Evolutionary conservation across 257 asterid species (phyloP).

Genomic region (Paulownia fortunei): DNA sequence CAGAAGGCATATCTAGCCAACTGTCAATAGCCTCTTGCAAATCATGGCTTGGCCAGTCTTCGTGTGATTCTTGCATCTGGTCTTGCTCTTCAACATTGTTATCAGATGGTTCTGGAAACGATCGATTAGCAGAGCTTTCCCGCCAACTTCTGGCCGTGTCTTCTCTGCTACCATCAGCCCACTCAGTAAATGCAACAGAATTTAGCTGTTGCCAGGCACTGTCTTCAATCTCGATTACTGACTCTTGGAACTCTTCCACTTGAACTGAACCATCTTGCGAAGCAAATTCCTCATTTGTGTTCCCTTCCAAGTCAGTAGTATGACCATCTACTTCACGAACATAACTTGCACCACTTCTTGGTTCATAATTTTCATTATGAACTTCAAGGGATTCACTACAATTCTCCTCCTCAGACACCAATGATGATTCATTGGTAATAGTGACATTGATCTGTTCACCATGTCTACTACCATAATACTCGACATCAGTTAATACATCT

Average conservation of each 20-base stretch:
- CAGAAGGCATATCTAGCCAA: constrained; percentile 72
- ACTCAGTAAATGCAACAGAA: constrained; percentile 36
- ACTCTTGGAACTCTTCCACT: constrained; percentile 48
- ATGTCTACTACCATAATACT: constrained; percentile 19
- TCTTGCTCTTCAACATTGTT: constrained; percentile 47
- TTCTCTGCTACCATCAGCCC: constrained; percentile 41
- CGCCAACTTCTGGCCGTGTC: constrained; percentile 35
- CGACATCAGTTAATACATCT: constrained; percentile 17
- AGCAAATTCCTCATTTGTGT: constrained; percentile 42
- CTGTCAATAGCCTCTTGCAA: constrained; percentile 68
- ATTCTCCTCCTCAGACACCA: constrained; percentile 35
- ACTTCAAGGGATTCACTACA: constrained; percentile 36
- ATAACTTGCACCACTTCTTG: constrained; percentile 34
- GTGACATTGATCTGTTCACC: constrained; percentile 29
- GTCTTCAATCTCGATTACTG: constrained; percentile 44
- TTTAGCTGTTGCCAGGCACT: constrained; percentile 40
- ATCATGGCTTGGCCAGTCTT: constrained; percentile 61
- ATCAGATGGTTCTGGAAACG: constrained; percentile 42
- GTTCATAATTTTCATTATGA: constrained; percentile 39
- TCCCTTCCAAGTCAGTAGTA: constrained; percentile 33
- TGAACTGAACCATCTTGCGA: constrained; percentile 49
- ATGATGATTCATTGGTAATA: constrained; percentile 30
- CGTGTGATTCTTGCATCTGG: constrained; percentile 53
- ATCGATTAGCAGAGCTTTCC: constrained; percentile 40
- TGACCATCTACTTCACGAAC: constrained; percentile 30